Base-by-base conservation (phyloP, 345 rosid species). In the Populus pruinosa region DNA sequence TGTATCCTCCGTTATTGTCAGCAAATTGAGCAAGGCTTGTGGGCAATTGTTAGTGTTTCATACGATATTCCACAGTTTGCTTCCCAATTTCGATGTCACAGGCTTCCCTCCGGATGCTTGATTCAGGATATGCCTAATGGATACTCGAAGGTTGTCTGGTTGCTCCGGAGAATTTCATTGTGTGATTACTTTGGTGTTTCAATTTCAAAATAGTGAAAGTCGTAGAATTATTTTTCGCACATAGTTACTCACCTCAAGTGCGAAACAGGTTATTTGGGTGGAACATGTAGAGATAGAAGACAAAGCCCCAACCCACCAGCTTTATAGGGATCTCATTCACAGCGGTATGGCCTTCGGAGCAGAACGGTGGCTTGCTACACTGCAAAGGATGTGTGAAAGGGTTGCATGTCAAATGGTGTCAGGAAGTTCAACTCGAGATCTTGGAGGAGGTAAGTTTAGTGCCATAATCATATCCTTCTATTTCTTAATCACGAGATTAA, bases 111-210 rank as follows among this genome's bases (percentile, higher is more conserved):
- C 38, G 99, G 99, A 61, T 92, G 98, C 87, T 89, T 96, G 88
- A 93, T 96, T 82, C 97, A 96, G 80, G 97, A 93, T 87, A 89
- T 93, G 90, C 97, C 99, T 25, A 92, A 91, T 75, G 99, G 99
- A 18, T 96, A 91, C 82, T 93, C 94, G 67, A 92, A 93, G 97
- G 99, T 95, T 66, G 69, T 76, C 64, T 25, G 62, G 67, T 79
- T 43, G 61, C 76, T 77, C 63, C 16, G 43, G 65, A 77, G 36
- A 61, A 43, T 27, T 68, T 18, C 53, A 38, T 56, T 63, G 27
- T 73, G 77, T 74, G 74, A 61, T 77, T 8, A 2, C 71, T 77
- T 64, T 38, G 27, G 8, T 55, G 17, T 79, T 66, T 44, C 50
- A 8, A 14, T 31, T 68, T 39, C 65, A 61, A 35, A 61, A 71